These are phyloP conservation scores for Trichoderma semiorbis DNA, from an alignment of 2,329 filamentous ascomycete species.

Conservation along the genomic window DNA sequence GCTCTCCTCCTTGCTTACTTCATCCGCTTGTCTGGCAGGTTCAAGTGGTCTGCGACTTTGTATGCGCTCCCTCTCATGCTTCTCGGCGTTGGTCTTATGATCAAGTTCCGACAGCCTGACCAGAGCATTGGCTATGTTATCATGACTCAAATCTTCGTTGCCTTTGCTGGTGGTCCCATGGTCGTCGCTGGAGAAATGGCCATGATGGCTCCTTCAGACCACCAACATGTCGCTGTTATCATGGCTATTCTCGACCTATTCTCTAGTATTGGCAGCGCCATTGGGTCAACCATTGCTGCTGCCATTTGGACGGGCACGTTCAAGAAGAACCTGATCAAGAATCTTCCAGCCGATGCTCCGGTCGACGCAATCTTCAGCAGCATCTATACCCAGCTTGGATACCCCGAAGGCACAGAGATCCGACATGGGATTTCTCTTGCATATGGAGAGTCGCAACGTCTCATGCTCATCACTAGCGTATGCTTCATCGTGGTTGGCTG, in stretches of 20 bases:
- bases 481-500: conserved; percentile 40
- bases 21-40: conserved; percentile 46
- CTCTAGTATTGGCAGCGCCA: conserved; percentile 56
- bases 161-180: conserved; percentile 56
- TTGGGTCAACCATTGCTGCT: conserved; percentile 57
- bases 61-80: conserved; percentile 54
- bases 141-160: conserved; percentile 61
- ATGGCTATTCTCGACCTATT: conserved; percentile 61
- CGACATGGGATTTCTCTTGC: conserved; percentile 56
- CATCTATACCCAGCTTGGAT: conserved; percentile 53
- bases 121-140: conserved; percentile 52
- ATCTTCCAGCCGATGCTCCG: conserved; percentile 45
- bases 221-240: conserved; percentile 58
- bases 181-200: conserved; percentile 60
- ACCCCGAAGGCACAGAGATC: conserved; percentile 46
- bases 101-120: conserved; percentile 53
- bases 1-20: conserved; percentile 39
- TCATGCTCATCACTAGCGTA: conserved; percentile 50
- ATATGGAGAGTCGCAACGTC: conserved; percentile 53
- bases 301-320: conserved; percentile 64
- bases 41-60: conserved; percentile 49
- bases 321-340: conserved; percentile 44
- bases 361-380: conserved; percentile 44
- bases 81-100: conserved; percentile 56
- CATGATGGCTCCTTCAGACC: conserved; percentile 57